phyloP scores from a whole-genome alignment of 768 basidiomycete genomes.

The Lactarius vividus region DNA sequence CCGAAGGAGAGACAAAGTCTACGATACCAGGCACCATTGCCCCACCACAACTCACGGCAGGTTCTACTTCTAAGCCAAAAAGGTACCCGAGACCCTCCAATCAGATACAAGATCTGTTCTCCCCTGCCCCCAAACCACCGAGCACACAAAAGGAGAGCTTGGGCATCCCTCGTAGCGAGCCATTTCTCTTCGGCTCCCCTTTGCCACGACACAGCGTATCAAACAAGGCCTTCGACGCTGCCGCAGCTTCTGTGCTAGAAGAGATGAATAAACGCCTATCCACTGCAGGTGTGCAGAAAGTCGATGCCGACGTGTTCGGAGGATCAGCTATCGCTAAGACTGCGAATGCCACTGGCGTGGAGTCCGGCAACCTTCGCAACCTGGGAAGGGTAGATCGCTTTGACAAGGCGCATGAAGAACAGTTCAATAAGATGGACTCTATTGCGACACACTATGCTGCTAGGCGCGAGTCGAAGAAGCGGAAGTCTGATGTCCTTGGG shows the following conservation, averaged over 20 bases:
- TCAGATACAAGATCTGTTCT: slow-evolving; percentile 41
- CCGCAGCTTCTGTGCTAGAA: slow-evolving; percentile 68
- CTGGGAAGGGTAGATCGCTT: slow-evolving; percentile 38
- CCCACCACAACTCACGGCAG: slow-evolving; percentile 26
- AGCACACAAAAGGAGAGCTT: slow-evolving; percentile 10
- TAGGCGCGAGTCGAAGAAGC: slow-evolving; percentile 39
- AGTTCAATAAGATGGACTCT: slow-evolving; percentile 76
- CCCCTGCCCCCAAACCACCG: slow-evolving; percentile 35
- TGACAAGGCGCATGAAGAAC: slow-evolving; percentile 58
- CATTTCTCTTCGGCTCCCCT: slow-evolving; percentile 80
- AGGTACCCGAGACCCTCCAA: slow-evolving; percentile 36
- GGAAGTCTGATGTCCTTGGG: slow-evolving; percentile 54
- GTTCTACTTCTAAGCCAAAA: slow-evolving; percentile 32
- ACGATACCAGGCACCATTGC: slow-evolving; percentile 36
- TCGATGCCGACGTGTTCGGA: slow-evolving; percentile 46
- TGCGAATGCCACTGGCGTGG: slow-evolving; percentile 1
- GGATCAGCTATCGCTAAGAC: slow-evolving; percentile 26
- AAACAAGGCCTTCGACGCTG: slow-evolving; percentile 62
- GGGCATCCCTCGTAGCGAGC: slow-evolving; percentile 37
- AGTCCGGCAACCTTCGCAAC: slow-evolving; percentile 12
- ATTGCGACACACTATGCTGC: slow-evolving; percentile 57
- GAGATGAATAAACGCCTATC: slow-evolving; percentile 79
- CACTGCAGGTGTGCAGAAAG: slow-evolving; percentile 51
- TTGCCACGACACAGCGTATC: slow-evolving; percentile 59
- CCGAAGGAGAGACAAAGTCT: slow-evolving; percentile 36